A percentile compares a stretch with the other conserved stretches of the same genome.
These are phyloP conservation scores for Cryoendolithus antarcticus DNA, from an alignment of 2,329 filamentous ascomycete genomes.

Conservation along the genomic window DNA sequence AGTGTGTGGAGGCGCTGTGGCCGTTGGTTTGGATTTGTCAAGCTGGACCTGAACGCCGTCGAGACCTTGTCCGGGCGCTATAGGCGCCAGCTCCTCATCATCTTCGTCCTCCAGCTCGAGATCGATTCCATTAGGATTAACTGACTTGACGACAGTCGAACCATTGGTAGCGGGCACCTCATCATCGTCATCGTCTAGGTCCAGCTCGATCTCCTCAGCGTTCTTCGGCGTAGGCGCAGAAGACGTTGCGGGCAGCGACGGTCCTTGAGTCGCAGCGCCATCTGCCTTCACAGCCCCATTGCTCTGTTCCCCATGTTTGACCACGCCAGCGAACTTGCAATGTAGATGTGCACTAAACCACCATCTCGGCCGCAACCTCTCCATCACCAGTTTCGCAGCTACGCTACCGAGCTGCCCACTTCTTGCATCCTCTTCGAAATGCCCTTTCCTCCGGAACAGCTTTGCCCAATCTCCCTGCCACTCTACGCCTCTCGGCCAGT, in stretches of 20 bases:
- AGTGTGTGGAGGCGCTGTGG: not conserved
- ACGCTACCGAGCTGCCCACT: conserved; percentile 65
- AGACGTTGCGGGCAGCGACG: too few species aligned
- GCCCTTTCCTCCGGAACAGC: conserved; percentile 61
- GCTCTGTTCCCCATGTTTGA: conserved; percentile 31
- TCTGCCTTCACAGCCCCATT: conserved; percentile 37
- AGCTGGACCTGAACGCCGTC: conserved; percentile 13
- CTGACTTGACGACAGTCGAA: too few species aligned
- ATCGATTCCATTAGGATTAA: not conserved
- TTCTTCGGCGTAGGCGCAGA: conserved; percentile 32
- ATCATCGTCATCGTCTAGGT: conserved; percentile 22
- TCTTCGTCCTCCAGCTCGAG: conserved; percentile 20
- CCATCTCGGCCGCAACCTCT: conserved; percentile 65
- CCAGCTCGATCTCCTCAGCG: conserved; percentile 53
- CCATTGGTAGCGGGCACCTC: conserved; percentile 7
- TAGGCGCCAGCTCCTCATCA: conserved; percentile 8
- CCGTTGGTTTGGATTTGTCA: not conserved
- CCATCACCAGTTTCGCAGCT: conserved; percentile 68
- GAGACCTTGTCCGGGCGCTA: conserved; percentile 12
- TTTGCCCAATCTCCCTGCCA: conserved; percentile 56
- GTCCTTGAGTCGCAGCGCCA: too few species aligned
- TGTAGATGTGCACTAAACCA: conserved; percentile 93
- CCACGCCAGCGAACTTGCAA: conserved; percentile 63
- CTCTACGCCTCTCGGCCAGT: conserved; percentile 90
- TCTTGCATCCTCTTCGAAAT: conserved; percentile 63